Percentiles rank a stretch among this genome's conserved stretches.
Conservation (phyloP, 1,139 yeast genomes). For the Candida labiduridarum region DNA sequence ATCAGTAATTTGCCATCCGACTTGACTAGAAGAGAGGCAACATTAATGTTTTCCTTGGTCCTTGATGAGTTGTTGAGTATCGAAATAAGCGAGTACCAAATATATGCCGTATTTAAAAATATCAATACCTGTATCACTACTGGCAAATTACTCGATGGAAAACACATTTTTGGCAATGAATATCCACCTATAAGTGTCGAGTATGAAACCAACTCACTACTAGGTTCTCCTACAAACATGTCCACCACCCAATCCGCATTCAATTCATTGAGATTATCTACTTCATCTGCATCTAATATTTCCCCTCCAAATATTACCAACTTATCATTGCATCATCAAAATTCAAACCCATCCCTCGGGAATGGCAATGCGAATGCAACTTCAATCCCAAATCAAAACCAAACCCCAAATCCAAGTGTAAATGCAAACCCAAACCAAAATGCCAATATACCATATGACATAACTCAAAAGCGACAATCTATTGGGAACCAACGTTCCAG, state of each 20-base stretch:
- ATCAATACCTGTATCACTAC: slow-evolving; percentile 69
- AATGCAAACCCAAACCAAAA: not conserved
- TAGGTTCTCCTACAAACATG: slow-evolving; percentile 18
- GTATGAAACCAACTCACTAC: slow-evolving; percentile 32
- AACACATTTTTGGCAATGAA: slow-evolving; percentile 62
- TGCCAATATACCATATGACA: slow-evolving; percentile 12
- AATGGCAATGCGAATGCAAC: not conserved
- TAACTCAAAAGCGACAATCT: slow-evolving; percentile 48
- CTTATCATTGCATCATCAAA: slow-evolving; percentile 17
- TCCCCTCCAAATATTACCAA: slow-evolving; percentile 18
- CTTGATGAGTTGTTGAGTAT: slow-evolving; percentile 63
- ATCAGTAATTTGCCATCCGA: slow-evolving; percentile 60
- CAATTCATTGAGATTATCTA: slow-evolving; percentile 18
- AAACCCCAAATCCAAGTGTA: not conserved
- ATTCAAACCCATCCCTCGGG: slow-evolving; percentile 7
- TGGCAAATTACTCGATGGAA: slow-evolving; percentile 68
- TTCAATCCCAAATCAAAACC: not conserved
- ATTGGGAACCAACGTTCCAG: slow-evolving; percentile 64
- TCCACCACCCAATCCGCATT: slow-evolving; percentile 25
- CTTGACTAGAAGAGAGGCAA: slow-evolving; percentile 73
- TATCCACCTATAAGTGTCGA: slow-evolving; percentile 58
- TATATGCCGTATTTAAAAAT: slow-evolving; percentile 68
- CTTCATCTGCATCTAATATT: slow-evolving; percentile 18
- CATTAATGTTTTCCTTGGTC: slow-evolving; percentile 77
- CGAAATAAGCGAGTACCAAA: slow-evolving; percentile 53